Base-by-base conservation (phyloP, 352 stramenopile genomes). In the Globisporangium mamillatum region DNA sequence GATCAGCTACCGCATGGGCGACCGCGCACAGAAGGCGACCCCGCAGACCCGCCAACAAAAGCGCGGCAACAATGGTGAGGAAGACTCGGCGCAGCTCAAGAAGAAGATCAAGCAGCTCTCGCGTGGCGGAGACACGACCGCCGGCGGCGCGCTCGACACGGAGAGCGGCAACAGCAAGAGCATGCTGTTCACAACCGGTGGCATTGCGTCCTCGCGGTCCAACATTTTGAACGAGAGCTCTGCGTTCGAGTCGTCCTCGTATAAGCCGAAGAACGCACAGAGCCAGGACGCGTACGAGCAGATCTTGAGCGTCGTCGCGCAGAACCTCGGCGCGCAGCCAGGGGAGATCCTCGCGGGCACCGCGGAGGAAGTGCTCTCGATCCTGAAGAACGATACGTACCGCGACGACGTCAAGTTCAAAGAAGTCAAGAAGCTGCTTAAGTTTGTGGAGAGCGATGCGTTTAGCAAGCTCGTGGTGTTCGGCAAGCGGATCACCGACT, bases 321-420 rank as follows among this genome's bases (percentile, higher is more conserved):
- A 77, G 36, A 73, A 87, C 34, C 63, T 98, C 10, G 93, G 93
- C 41, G 91, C 92, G 25, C 91, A 98, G 60, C 92, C 92, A 0
- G 80, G 92, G 7, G 95, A 98, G 73, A 93, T 98, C 44, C 68
- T 99, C 64, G 85, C 82, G 0, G 92, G 94, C 22, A 94, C 94
- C 0, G 91, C 91, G 0, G 93, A 98, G 54, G 95, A 98, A 80
- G 81, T 98, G 44, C 78, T 98, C 29, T 82, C 78, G 36, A 94
- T 98, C 60, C 46, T 98, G 12, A 98, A 98, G 74, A 95, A 93
- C 68, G 92, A 98, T 60, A 71, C 78, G 55, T 87, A 97, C 65
- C 80, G 80, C 34, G 91, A 98, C 71, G 78, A 96, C 46, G 82
- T 91, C 63, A 94, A 95, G 60, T 78, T 90, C 29, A 75, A 76